Evolutionary conservation across 1,284 basidiomycete species (phyloP), one percentile per base, ranked within the genome.

Genomic region (Fomitopsis pinicola): DNA sequence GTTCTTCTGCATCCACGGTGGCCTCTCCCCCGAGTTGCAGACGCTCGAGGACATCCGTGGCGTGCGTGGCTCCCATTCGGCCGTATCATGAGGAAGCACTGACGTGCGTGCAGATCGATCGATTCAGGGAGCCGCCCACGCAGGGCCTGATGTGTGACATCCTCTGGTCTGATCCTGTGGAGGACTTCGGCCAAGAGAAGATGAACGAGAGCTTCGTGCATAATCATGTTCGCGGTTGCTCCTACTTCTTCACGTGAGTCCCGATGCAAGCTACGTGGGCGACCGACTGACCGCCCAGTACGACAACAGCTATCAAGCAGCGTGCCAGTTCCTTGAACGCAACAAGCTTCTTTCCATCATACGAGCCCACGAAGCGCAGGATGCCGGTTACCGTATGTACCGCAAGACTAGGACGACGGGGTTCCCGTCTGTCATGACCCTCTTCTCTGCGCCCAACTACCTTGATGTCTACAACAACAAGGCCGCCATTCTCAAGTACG

Each of bases 381-480:
- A 97, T 77, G 93, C 95, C 28, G 95, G 95, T 84, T 96, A 95
- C 74, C 91, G 95, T 62, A 97, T 97, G 95, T 97, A 97, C 75
- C 90, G 94, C 69, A 97, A 97, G 78, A 97, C 95, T 17, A 92
- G 95, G 75, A 92, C 92, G 52, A 97, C 95, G 0, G 95, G 88
- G 3, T 90, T 90, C 76, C 95, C 95, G 3, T 95, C 94, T 12
- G 94, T 97, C 63, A 97, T 97, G 92, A 97, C 95, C 52, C 95
- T 97, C 69, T 97, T 97, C 77, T 94, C 92, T 12, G 95, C 95
- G 7, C 94, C 95, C 30, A 97, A 97, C 76, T 97, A 97, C 74
- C 88, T 97, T 59, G 95, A 97, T 72, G 92, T 97, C 40, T 97
- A 97, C 77, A 94, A 95, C 75, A 97, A 97, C 80, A 97, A 97